Evolutionary conservation across 75 land plant genomes (phyloP).

Genomic region (Larix kaempferi): DNA sequence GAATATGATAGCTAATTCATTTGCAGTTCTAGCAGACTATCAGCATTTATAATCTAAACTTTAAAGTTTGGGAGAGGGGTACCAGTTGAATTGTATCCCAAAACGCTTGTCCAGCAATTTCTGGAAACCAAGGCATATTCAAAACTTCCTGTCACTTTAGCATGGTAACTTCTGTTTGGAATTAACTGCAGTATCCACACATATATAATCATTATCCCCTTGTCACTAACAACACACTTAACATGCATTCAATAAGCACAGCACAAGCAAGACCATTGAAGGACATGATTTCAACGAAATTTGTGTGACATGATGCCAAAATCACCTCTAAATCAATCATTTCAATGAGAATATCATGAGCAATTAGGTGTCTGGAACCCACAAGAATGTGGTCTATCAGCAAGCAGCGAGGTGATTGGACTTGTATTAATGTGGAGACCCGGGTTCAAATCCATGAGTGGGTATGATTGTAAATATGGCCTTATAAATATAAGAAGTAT

Average conservation of each 20-base stretch:
- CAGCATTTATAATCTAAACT: slow-evolving; percentile 4
- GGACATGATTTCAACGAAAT: not conserved
- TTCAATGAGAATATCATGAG: not conserved
- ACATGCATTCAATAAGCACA: not conserved
- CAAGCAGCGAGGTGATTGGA: too few species aligned
- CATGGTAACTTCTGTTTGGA: not conserved
- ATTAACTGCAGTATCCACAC: not conserved
- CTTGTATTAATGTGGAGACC: too few species aligned
- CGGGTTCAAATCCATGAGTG: too few species aligned
- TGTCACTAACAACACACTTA: not conserved
- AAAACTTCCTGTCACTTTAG: not conserved
- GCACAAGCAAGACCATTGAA: not conserved
- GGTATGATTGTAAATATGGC: too few species aligned
- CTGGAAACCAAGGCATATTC: slow-evolving; percentile 41
- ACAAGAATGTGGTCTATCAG: too few species aligned
- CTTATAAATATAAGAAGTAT: too few species aligned
- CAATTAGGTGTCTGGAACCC: not conserved
- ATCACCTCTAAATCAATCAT: not conserved
- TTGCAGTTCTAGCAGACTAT: not conserved
- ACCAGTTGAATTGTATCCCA: slow-evolving; percentile 42
- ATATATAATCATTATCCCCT: not conserved
- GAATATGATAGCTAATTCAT: not conserved
- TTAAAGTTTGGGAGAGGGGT: not conserved
- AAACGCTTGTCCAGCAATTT: slow-evolving; percentile 32
- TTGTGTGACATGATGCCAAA: slow-evolving; percentile 1